Evolutionary conservation across 306 rosid species (phyloP), one percentile per base, ranked within the genome.

Genomic region (Hylodesmum podocarpum): DNA sequence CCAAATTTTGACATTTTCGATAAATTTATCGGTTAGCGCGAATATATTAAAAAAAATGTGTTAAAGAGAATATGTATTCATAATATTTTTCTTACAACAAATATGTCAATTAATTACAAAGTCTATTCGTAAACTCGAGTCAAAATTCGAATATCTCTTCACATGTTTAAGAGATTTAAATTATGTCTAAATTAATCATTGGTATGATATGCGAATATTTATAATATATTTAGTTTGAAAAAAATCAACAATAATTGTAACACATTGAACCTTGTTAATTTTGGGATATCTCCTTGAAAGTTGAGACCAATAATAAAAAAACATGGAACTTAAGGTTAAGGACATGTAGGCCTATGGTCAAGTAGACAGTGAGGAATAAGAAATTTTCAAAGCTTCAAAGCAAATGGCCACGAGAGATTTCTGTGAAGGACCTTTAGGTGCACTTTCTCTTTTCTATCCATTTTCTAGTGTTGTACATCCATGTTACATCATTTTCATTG

Each of bases 401-500:
- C 24, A 15, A 28, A 57, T 58, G 21, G 40, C 15, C 15, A 28
- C 43, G 3, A n/a, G 31, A 21, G 41, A 41, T 8, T 2, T 58
- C 1, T 7, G 19, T 13, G 40, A 10, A 54, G 33, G 33, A 3
- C 33, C 14, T 51, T 29, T 3, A 5, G 27, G 31, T 22, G 39
- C 65, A 57, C 22, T 59, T 18, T 18, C 50, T 64, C 31, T 18
- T 55, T 40, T 14, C 3, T 14, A 19, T 6, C 33, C 22, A 33
- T 16, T 25, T 67, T 55, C 15, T 41, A 28, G 61, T 21, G 49
- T 33, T 12, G 44, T 72, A 31, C 44, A 47, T 54, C 68, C 13
- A 34, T 39, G 59, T 27, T 44, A 22, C 65, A 34, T 82, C 80
- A 67, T 65, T 86, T 81, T 72, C 76, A 37, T 25, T 40, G 22